Base-by-base conservation (phyloP, 331 rosid genomes). In the Quercus tomentella region DNA sequence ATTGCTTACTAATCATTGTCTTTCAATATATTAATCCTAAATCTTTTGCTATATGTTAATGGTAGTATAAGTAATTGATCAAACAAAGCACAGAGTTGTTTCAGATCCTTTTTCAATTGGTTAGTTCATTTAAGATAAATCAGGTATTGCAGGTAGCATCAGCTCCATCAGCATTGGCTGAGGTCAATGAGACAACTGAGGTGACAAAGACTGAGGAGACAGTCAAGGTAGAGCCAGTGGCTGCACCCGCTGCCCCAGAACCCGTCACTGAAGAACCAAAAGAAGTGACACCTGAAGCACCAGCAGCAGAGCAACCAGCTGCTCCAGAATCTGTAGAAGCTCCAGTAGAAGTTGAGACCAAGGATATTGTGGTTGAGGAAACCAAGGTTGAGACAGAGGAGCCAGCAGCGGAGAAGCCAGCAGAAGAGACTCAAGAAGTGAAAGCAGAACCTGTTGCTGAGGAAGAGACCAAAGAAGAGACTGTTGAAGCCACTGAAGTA, bases 111-210 rank as follows among this genome's bases (percentile, higher is more conserved):
- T 76, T 23, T 35, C 23, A 71, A 43, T 43, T 23, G 26, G 55
- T 70, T 58, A 8, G 71, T 25, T 65, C 54, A 49, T 14, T 65
- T 3, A 70, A 70, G 57, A 6, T 49, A 62, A 79, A 54, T 37
- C 74, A 57, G 79, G 72, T 76, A 3, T 81, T 81, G 62, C 82
- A 92, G 98, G 96, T 94, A 83, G 93, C 92, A 86, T 85, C 86
- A 45, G 82, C 72, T 62, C 75, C 90, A 52, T 12, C 83, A 52
- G 14, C 86, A 77, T 82, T 89, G 70, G 79, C 45, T 58, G 91
- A 91, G 79, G 45, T 41, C 45, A 84, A 60, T 41, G 92, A 89
- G 82, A 7, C 87, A 65, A 65, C 75, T 1, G 89, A 87, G 79
- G 85, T 81, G 76, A 65, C 35, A 43, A 80, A 82, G 84, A 33